These are phyloP conservation scores for Cucurbita maxima DNA, from an alignment of 306 rosid genomes.

Conservation along the genomic window DNA sequence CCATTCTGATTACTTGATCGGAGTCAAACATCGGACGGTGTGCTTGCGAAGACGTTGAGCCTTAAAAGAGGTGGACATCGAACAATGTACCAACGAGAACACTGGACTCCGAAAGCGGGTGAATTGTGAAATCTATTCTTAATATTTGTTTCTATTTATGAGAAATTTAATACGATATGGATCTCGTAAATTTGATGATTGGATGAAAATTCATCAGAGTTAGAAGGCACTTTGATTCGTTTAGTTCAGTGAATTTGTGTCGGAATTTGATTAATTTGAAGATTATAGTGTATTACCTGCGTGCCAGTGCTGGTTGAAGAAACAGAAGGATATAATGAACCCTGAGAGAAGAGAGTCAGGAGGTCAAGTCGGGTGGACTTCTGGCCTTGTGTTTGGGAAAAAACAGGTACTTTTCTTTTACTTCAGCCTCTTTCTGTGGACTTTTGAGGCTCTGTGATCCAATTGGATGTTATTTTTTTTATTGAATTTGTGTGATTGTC, in stretches of 20 bases:
- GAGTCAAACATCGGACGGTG: no score
- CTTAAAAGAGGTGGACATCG: no score
- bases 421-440: neutral
- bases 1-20: no score
- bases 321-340: constrained; percentile 58
- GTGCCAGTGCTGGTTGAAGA: constrained; percentile 95
- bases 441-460: neutral
- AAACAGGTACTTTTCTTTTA: constrained; percentile 42
- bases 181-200: neutral
- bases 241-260: neutral
- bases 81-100: no score
- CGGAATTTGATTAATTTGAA: neutral
- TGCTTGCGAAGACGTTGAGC: no score
- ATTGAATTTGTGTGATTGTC: neutral
- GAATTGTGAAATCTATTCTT: no score
- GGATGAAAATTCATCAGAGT: constrained; percentile 17
- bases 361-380: constrained; percentile 58
- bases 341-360: constrained; percentile 51
- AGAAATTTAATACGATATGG: no score
- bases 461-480: neutral
- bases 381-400: constrained; percentile 79
- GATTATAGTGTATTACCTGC: neutral
- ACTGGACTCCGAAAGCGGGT: no score
- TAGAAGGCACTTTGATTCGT: neutral
- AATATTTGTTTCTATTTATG: no score